phyloP scores from a whole-genome alignment of 768 basidiomycete species.

The Lactarius hatsudake region DNA sequence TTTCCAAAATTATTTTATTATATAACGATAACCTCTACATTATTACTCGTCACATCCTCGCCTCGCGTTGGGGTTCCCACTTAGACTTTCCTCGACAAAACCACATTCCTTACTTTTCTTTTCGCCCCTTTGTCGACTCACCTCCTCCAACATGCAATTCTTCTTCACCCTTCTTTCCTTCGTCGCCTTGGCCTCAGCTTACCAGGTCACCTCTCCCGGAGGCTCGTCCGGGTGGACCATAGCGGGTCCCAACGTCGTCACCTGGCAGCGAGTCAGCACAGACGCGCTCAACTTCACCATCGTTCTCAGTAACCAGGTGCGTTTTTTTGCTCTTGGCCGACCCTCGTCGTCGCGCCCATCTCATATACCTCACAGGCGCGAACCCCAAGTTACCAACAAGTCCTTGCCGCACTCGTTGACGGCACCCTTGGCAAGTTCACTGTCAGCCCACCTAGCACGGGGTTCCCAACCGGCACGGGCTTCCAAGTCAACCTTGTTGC shows the following conservation, averaged over 20 bases:
- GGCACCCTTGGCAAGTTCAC: constrained; percentile 41
- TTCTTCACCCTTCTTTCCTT: constrained; percentile 43
- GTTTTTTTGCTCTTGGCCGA: constrained; percentile 23
- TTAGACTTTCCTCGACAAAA: constrained; percentile 11
- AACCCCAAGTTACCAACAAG: constrained; percentile 40
- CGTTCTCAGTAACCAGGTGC: constrained; percentile 62
- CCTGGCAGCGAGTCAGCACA: constrained; percentile 64
- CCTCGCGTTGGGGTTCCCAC: not conserved
- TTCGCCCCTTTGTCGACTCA: not conserved
- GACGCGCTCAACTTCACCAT: constrained; percentile 69
- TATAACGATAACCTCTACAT: not conserved
- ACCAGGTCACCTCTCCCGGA: constrained; percentile 49
- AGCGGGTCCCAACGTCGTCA: constrained; percentile 47
- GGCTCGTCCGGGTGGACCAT: constrained; percentile 51
- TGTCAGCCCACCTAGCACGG: constrained; percentile 55
- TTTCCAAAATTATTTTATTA: not conserved
- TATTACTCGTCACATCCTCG: not conserved
- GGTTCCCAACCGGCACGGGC: constrained; percentile 58
- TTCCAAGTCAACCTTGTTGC: constrained; percentile 75
- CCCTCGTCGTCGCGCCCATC: not conserved
- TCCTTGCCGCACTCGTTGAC: constrained; percentile 55
- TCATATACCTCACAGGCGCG: constrained; percentile 25
- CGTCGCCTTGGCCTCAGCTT: constrained; percentile 54
- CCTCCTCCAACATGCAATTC: constrained; percentile 41
- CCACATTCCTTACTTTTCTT: constrained; percentile 18